phyloP scores from a whole-genome alignment of 805 yeast species.

The Hemisphaericaspora nanyangensis region DNA sequence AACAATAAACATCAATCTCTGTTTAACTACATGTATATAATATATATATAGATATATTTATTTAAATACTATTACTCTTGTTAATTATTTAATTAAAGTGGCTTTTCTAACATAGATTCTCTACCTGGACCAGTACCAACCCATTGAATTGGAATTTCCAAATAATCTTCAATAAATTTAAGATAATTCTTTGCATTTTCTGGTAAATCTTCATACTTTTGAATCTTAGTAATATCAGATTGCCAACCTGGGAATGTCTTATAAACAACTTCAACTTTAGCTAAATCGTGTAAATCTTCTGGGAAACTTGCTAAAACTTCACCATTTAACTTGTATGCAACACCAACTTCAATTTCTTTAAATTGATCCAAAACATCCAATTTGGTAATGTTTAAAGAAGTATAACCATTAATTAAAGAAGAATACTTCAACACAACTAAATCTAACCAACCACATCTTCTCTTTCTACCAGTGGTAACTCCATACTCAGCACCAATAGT shows the following conservation, averaged over 20 bases:
- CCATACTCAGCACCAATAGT: slow-evolving; percentile 93
- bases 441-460: slow-evolving; percentile 99
- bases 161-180: slow-evolving; percentile 78
- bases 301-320: slow-evolving; percentile 79
- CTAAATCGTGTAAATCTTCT: slow-evolving; percentile 79
- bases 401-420: slow-evolving; percentile 89
- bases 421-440: slow-evolving; percentile 92
- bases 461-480: slow-evolving; percentile 97
- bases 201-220: slow-evolving; percentile 75
- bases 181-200: slow-evolving; percentile 82
- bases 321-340: slow-evolving; percentile 78
- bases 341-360: slow-evolving; percentile 83
- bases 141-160: slow-evolving; percentile 87
- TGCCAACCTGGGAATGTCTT: slow-evolving; percentile 95
- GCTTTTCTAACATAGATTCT: slow-evolving; percentile 81
- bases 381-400: slow-evolving; percentile 90
- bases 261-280: slow-evolving; percentile 88
- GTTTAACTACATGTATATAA: too few relatives aligned
- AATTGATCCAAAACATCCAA: slow-evolving; percentile 91
- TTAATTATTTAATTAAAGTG: too few relatives aligned
- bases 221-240: slow-evolving; percentile 69
- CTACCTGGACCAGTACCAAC: slow-evolving; percentile 99
- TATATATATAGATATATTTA: too few relatives aligned
- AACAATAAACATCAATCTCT: too few relatives aligned
- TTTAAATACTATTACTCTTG: too few relatives aligned